These are phyloP conservation scores for Trichoderma virens DNA, from an alignment of 495 filamentous ascomycete species.

Conservation along the genomic window DNA sequence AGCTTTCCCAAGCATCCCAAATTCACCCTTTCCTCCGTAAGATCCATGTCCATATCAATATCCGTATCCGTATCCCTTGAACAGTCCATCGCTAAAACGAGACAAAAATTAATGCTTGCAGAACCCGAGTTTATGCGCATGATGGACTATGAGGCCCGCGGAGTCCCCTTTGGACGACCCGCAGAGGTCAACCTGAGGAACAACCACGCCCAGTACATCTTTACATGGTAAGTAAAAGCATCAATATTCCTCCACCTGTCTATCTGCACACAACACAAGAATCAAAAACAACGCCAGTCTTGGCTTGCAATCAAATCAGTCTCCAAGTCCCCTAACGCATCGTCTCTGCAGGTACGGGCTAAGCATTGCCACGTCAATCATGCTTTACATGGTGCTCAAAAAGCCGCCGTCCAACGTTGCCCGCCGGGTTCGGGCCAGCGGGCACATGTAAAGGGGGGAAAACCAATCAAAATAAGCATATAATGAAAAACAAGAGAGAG, in stretches of 20 bases:
- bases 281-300: background rate
- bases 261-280: constrained; percentile 9
- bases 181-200: constrained; percentile 91
- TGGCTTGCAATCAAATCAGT: background rate
- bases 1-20: background rate
- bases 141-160: constrained; percentile 63
- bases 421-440: constrained; percentile 70
- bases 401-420: constrained; percentile 70
- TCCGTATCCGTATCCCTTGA: background rate
- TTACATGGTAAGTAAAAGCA: constrained; percentile 71
- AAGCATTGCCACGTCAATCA: constrained; percentile 76
- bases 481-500: background rate
- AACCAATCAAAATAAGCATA: too few relatives aligned
- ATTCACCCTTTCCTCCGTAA: constrained; percentile 13
- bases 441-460: constrained; percentile 51
- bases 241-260: background rate
- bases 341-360: constrained; percentile 68
- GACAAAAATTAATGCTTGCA: constrained; percentile 24
- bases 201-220: constrained; percentile 96
- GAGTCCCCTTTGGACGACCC: constrained; percentile 87
- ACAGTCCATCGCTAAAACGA: background rate
- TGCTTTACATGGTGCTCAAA: constrained; percentile 89
- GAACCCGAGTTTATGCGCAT: constrained; percentile 68
- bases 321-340: background rate
- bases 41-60: constrained; percentile 5